Evolutionary conservation across 2,329 filamentous ascomycete genomes (phyloP), one percentile per base, ranked within the genome.

Genomic region (Pseudonectria buxi): DNA sequence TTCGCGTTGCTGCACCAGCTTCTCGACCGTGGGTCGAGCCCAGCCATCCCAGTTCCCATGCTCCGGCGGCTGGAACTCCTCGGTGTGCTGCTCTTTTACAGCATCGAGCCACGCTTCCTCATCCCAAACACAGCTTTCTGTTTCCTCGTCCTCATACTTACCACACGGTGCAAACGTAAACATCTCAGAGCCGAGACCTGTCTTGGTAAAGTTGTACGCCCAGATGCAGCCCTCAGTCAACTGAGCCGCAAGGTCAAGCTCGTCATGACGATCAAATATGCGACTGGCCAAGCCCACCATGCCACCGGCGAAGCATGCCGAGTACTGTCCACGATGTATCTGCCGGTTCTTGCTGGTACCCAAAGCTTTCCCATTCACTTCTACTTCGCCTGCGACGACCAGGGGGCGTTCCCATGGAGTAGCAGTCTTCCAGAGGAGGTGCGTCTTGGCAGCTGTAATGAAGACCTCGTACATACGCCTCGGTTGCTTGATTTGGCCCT

Each of bases 371-470:
- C 34, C 38, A 27, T 25, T 50, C n/a, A 61, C 55, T 15, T 46
- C 63, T 7, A 67, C 62, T 15, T 70, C 68, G n/a, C 80, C 80
- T 1, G 78, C 68, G 14, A 84, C 64, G 10, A 86, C 66, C 18
- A 86, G 72, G 37, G 82, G 70, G 7, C 68, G 65, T 10, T 67
- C 59, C n/a, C 62, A 62, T 2, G 74, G 74, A 3, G 75, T 68
- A 67, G 84, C 74, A 0, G 83, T 82, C 12, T 74, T 69, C 57
- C 77, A 86, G 39, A 87, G 71, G n/a, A 87, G 63, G 39, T 80
- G 63, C 36, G 75, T 65, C 41, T 76, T 51, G 7, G 63, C 82
- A 50, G 55, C 68, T 11, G 40, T 51, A 26, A 58, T 58, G 49
- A 68, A 62, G 14, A 50, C 48, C 38, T 61, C 57, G 34, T 67